phyloP scores from a whole-genome alignment of 768 basidiomycete genomes.

The Lactarius deliciosus region DNA sequence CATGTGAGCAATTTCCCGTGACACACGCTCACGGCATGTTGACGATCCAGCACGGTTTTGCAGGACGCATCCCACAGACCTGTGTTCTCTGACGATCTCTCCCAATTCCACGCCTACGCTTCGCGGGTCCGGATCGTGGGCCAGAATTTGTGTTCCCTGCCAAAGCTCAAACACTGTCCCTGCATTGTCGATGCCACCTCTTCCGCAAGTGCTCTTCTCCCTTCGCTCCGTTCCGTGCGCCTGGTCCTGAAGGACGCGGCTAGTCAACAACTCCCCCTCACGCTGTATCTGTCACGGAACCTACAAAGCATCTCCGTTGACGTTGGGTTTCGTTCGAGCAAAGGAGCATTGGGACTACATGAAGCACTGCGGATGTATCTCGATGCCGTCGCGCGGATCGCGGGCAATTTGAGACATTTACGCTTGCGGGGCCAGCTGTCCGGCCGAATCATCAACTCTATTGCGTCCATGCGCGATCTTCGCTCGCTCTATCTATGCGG shows the following conservation, averaged over 20 bases:
- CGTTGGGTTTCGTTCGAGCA: constrained; percentile 24
- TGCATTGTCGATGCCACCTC: neutral
- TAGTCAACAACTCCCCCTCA: constrained; percentile 21
- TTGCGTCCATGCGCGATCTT: constrained; percentile 25
- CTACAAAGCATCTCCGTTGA: constrained; percentile 23
- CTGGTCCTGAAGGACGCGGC: constrained; percentile 22
- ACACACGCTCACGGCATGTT: neutral
- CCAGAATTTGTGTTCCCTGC: constrained; percentile 18
- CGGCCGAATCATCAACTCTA: constrained; percentile 20
- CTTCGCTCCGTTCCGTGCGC: constrained; percentile 23
- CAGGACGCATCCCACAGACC: constrained; percentile 10
- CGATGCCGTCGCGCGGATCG: constrained; percentile 24
- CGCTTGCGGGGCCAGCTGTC: constrained; percentile 28
- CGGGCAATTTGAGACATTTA: constrained; percentile 21
- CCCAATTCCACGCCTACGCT: constrained; percentile 26
- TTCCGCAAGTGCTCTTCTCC: constrained; percentile 16
- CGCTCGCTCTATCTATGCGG: constrained; percentile 27
- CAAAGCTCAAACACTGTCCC: constrained; percentile 6
- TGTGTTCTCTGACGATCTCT: constrained; percentile 10
- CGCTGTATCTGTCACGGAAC: constrained; percentile 24
- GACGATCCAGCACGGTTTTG: neutral
- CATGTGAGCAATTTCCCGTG: constrained; percentile 13
- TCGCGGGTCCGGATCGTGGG: constrained; percentile 28
- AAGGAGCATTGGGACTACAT: neutral
- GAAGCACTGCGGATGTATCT: constrained; percentile 25